Conservation (phyloP, 1,284 basidiomycete genomes). For the Veloporphyrellus conicus region DNA sequence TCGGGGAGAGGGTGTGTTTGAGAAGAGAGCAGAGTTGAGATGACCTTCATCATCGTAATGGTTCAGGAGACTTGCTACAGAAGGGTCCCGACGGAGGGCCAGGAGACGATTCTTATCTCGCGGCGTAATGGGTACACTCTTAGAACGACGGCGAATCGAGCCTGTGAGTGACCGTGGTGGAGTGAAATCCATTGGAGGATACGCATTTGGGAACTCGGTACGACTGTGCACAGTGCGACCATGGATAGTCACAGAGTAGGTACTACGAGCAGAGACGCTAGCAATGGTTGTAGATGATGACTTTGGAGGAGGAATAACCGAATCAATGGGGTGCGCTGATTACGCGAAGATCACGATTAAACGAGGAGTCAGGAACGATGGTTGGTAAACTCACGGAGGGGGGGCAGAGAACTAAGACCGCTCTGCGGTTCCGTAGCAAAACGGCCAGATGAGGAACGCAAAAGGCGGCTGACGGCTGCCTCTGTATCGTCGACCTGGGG, state of each 20-base stretch:
- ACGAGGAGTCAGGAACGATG: background rate
- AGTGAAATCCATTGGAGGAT: slow-evolving; percentile 37
- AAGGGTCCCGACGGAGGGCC: slow-evolving; percentile 68
- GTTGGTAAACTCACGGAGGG: slow-evolving; percentile 53
- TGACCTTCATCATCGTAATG: slow-evolving; percentile 70
- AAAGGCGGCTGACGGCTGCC: slow-evolving; percentile 57
- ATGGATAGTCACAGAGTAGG: slow-evolving; percentile 67
- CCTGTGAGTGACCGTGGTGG: slow-evolving; percentile 25
- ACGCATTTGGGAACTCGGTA: slow-evolving; percentile 63
- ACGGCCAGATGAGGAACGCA: slow-evolving; percentile 68
- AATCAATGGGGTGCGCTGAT: slow-evolving; percentile 64
- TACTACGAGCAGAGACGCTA: slow-evolving; percentile 52
- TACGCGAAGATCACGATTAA: background rate
- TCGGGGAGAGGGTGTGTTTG: slow-evolving; percentile 48
- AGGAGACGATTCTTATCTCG: slow-evolving; percentile 52
- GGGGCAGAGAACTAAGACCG: slow-evolving; percentile 55
- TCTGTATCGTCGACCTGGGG: slow-evolving; percentile 44
- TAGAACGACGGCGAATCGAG: slow-evolving; percentile 31
- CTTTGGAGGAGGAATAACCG: slow-evolving; percentile 45
- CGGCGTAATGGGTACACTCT: slow-evolving; percentile 37
- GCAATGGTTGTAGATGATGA: slow-evolving; percentile 46
- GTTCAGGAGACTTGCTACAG: slow-evolving; percentile 64
- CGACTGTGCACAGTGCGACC: slow-evolving; percentile 55
- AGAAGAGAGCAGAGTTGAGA: slow-evolving; percentile 57
- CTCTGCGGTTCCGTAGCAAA: slow-evolving; percentile 53